A percentile compares a stretch with the other conserved stretches of the same genome.
Evolutionary conservation across 2,329 filamentous ascomycete species (phyloP).

Genomic region (Zopfia rhizophila): DNA sequence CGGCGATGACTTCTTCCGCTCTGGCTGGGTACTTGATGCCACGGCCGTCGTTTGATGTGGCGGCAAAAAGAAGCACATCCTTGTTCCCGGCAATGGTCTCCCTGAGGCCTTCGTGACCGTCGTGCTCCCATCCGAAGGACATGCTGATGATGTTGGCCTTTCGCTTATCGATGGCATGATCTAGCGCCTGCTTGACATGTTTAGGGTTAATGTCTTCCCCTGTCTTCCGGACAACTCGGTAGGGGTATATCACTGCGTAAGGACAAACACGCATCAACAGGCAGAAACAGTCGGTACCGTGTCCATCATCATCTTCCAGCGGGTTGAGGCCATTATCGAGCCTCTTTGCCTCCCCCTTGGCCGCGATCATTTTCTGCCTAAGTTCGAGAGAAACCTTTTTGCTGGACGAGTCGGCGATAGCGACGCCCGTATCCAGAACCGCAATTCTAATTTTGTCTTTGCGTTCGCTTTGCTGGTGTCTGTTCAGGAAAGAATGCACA

Average conservation of each 20-base stretch:
- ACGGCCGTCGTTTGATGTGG: conserved; percentile 18
- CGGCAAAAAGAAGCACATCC: conserved; percentile 18
- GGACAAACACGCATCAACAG: conserved; percentile 22
- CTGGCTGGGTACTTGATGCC: conserved; percentile 21
- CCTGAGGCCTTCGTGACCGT: conserved; percentile 1
- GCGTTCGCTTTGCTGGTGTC: background rate
- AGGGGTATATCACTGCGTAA: conserved; percentile 21
- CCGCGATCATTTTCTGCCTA: background rate
- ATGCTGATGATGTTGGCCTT: conserved; percentile 27
- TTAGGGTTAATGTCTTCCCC: conserved; percentile 1
- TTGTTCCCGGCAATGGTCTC: conserved; percentile 3
- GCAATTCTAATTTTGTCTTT: conserved; percentile 14
- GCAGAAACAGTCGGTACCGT: conserved; percentile 23
- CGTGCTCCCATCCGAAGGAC: conserved; percentile 19
- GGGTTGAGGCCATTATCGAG: conserved; percentile 3
- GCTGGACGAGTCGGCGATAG: background rate
- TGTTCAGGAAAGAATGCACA: conserved; percentile 7
- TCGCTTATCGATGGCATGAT: conserved; percentile 19
- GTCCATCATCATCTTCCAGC: conserved; percentile 15
- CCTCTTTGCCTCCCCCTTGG: conserved; percentile 2
- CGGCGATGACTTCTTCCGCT: conserved; percentile 18
- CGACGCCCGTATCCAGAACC: conserved; percentile 16
- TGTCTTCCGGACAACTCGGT: conserved; percentile 17
- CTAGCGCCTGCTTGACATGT: conserved; percentile 17
- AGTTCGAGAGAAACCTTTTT: background rate